Conservation (phyloP, 225 moss, liverwort and hornwort genomes). For the Pseudoscleropodium purum region DNA sequence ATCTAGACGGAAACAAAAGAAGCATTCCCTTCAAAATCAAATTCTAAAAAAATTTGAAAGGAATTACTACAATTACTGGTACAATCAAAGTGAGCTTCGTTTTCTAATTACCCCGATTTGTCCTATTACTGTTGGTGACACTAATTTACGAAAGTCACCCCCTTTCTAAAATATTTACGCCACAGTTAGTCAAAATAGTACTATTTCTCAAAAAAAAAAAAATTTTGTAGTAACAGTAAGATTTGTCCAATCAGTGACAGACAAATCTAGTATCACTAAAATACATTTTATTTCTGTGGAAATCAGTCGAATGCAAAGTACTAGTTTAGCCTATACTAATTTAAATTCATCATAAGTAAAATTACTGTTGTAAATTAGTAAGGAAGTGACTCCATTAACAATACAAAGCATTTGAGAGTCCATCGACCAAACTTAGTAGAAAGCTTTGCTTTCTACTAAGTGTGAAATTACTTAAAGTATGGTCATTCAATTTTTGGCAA, state of each 20-base stretch:
- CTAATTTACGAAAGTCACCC: neutral
- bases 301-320: neutral
- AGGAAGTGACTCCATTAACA: neutral
- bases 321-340: neutral
- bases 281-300: neutral
- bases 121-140: neutral
- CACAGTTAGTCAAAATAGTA: too few relatives aligned
- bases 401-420: neutral
- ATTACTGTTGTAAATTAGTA: neutral
- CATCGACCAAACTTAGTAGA: too few relatives aligned
- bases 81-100: neutral
- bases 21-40: too few relatives aligned
- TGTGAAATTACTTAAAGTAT: too few relatives aligned
- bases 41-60: neutral
- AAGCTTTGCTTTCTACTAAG: neutral
- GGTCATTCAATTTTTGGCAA: neutral
- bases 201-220: too few relatives aligned
- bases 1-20: neutral
- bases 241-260: too few relatives aligned
- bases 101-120: neutral
- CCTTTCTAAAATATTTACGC: too few relatives aligned
- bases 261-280: too few relatives aligned
- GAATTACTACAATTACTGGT: neutral
- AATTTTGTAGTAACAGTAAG: too few relatives aligned
- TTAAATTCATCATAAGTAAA: neutral